A percentile compares a stretch with the other conserved stretches of the same genome.
Conservation (phyloP, 2,329 filamentous ascomycete species). For the Hypoxylon sp. region DNA sequence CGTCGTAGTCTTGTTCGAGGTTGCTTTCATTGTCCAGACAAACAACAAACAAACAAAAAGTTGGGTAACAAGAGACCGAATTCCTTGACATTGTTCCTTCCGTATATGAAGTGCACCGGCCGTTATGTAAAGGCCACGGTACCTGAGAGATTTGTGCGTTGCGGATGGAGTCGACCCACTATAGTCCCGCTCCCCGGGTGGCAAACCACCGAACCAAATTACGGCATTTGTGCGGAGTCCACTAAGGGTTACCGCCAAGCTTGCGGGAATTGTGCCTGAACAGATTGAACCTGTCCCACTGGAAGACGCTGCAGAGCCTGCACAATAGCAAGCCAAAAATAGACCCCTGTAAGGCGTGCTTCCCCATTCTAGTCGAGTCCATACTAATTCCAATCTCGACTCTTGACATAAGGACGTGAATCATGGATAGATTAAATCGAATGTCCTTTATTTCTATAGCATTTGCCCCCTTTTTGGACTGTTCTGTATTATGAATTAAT, state of each 20-base stretch:
- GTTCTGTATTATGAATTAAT: no score
- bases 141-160: conserved; percentile 21
- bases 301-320: neutral
- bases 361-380: neutral
- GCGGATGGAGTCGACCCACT: conserved; percentile 16
- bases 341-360: conserved; percentile 1
- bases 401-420: neutral
- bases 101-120: neutral
- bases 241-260: neutral
- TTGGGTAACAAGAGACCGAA: neutral
- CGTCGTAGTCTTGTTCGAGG: no score
- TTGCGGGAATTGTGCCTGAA: conserved; percentile 19
- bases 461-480: neutral
- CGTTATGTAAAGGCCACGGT: conserved; percentile 3
- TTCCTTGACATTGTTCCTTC: conserved; percentile 4
- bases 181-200: conserved; percentile 6
- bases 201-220: neutral
- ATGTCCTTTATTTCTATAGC: neutral
- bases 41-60: neutral
- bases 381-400: neutral
- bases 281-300: conserved; percentile 1
- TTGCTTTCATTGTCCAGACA: neutral
- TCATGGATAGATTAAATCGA: neutral
- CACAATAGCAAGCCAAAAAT: neutral
- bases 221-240: conserved; percentile 20